These are phyloP conservation scores for Plasmopara viticola DNA, from an alignment of 352 stramenopile genomes.

Conservation along the genomic window DNA sequence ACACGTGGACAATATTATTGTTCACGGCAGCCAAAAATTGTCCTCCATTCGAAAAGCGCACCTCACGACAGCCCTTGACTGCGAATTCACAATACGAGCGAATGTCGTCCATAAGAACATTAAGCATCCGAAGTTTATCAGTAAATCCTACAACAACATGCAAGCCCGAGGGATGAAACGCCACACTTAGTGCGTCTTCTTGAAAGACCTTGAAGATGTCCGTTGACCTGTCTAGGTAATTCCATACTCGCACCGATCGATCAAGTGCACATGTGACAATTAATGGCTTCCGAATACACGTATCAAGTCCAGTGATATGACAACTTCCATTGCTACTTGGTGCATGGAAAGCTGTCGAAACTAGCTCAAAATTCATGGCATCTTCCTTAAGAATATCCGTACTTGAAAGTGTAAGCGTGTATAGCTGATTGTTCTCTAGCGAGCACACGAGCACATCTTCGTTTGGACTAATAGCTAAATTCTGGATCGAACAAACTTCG, in stretches of 20 bases:
- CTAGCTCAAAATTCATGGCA: slow-evolving; percentile 90
- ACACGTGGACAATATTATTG: slow-evolving; percentile 86
- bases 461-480: slow-evolving; percentile 83
- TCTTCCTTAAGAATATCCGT: slow-evolving; percentile 91
- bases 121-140: slow-evolving; percentile 91
- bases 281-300: slow-evolving; percentile 89
- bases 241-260: slow-evolving; percentile 90
- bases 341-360: slow-evolving; percentile 85
- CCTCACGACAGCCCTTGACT: slow-evolving; percentile 89
- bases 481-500: slow-evolving; percentile 68
- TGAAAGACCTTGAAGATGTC: slow-evolving; percentile 90
- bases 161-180: slow-evolving; percentile 89
- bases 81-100: slow-evolving; percentile 85
- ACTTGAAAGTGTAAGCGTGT: slow-evolving; percentile 85
- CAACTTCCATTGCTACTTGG: slow-evolving; percentile 48
- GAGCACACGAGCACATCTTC: slow-evolving; percentile 88
- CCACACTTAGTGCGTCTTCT: slow-evolving; percentile 83
- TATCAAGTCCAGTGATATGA: slow-evolving; percentile 90
- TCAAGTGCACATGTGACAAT: slow-evolving; percentile 88
- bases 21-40: slow-evolving; percentile 88
- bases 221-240: slow-evolving; percentile 89
- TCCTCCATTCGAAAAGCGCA: slow-evolving; percentile 86
- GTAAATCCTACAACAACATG: slow-evolving; percentile 88
- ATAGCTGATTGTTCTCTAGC: slow-evolving; percentile 87
- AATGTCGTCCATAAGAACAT: slow-evolving; percentile 94